Conservation (phyloP, 495 filamentous ascomycete species). For the Pseudevernia furfuracea region DNA sequence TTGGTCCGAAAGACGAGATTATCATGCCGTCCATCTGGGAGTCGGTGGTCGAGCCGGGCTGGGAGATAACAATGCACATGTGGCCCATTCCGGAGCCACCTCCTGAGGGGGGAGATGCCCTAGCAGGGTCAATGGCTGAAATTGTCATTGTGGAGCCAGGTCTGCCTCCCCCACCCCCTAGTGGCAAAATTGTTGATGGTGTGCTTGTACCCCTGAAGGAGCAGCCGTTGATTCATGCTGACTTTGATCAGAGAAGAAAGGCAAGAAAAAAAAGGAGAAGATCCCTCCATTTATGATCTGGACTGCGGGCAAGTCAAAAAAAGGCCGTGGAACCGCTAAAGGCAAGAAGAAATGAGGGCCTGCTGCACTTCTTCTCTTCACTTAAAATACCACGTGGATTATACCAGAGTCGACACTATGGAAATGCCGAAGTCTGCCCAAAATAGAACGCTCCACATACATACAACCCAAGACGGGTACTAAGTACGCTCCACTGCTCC, state of each 20-base stretch:
- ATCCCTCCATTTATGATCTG: conserved; percentile 18
- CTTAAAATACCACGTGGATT: not conserved
- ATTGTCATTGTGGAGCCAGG: conserved; percentile 23
- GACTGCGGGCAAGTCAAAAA: conserved; percentile 21
- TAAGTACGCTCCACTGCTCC: not conserved
- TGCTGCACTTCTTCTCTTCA: not conserved
- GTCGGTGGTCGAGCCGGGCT: conserved; percentile 75
- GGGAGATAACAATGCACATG: conserved; percentile 92
- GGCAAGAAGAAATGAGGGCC: conserved; percentile 18
- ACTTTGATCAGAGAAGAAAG: conserved; percentile 17
- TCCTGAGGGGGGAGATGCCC: conserved; percentile 37
- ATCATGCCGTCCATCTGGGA: conserved; percentile 86
- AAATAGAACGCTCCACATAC: not conserved
- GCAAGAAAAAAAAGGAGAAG: conserved; percentile 14
- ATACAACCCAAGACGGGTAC: not conserved
- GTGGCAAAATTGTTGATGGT: conserved; percentile 13
- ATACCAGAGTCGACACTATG: not conserved
- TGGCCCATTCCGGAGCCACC: conserved; percentile 75
- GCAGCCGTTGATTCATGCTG: conserved; percentile 1
- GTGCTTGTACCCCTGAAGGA: conserved; percentile 11
- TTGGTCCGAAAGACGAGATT: conserved; percentile 78
- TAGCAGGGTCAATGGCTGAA: conserved; percentile 28
- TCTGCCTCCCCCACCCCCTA: conserved; percentile 26
- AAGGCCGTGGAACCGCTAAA: conserved; percentile 17
- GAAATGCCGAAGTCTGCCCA: not conserved